Conservation (phyloP, 208 protist genomes). For the Leishmania martiniquensis region DNA sequence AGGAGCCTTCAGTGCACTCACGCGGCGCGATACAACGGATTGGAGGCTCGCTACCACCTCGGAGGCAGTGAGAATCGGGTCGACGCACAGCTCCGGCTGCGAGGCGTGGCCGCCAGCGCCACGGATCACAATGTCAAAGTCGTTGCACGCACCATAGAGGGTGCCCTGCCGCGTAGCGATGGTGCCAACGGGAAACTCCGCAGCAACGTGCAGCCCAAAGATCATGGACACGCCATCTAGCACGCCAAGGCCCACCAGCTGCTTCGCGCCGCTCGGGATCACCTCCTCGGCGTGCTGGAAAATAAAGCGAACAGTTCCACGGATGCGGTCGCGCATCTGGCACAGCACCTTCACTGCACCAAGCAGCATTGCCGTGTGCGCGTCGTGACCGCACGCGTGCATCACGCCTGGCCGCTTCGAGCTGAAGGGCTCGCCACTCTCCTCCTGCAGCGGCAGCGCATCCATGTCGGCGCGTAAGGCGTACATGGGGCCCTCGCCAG, state of each 20-base stretch:
- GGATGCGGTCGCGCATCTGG: conserved; percentile 49
- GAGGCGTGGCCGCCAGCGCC: conserved; percentile 74
- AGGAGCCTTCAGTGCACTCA: conserved; percentile 55
- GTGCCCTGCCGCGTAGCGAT: conserved; percentile 48
- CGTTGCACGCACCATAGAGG: too few species aligned
- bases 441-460: conserved; percentile 71
- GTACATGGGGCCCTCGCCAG: conserved; percentile 53
- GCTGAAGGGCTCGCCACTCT: conserved; percentile 53
- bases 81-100: conserved; percentile 68
- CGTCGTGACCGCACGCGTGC: conserved; percentile 78
- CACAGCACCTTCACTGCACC: conserved; percentile 65
- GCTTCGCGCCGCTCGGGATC: conserved; percentile 57
- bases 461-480: conserved; percentile 78
- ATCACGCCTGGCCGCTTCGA: conserved; percentile 58
- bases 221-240: conserved; percentile 71
- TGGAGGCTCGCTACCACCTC: conserved; percentile 64
- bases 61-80: conserved; percentile 63
- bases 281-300: conserved; percentile 86
- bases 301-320: conserved; percentile 75
- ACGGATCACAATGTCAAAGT: conserved; percentile 75
- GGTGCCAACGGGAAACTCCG: conserved; percentile 24
- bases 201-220: conserved; percentile 59
- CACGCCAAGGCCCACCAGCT: conserved; percentile 54
- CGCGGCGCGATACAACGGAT: conserved; percentile 68
- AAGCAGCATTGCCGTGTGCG: conserved; percentile 74